phyloP scores from a whole-genome alignment of 176 grass and related monocot species.

The Triticum timopheevii region DNA sequence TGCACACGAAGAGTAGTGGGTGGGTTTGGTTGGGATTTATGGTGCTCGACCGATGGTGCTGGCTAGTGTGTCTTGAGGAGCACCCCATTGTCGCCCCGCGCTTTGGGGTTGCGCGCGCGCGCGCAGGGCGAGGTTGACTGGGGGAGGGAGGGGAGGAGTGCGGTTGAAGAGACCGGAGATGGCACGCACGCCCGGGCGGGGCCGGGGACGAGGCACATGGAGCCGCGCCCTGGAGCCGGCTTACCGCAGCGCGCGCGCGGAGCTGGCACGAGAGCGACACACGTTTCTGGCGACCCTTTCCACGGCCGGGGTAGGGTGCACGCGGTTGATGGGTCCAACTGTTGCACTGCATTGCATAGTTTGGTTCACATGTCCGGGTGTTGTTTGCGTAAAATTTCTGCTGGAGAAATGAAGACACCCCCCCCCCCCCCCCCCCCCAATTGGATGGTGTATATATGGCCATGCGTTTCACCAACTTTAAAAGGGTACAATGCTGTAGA shows the following conservation, averaged over 20 bases:
- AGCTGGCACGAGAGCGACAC: conserved; percentile 43
- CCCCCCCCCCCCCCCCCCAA: too few relatives aligned
- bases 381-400: background rate
- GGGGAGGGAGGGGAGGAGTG: conserved; percentile 31
- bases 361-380: too few relatives aligned
- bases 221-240: conserved; percentile 14
- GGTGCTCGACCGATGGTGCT: background rate
- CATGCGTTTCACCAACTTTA: too few relatives aligned
- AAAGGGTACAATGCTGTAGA: too few relatives aligned
- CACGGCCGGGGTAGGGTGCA: background rate
- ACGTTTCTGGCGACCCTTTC: background rate
- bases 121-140: conserved; percentile 31
- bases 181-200: background rate
- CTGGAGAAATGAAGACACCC: too few relatives aligned
- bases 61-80: conserved; percentile 44
- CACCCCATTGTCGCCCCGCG: conserved; percentile 31
- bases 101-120: conserved; percentile 19
- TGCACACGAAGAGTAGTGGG: conserved; percentile 17
- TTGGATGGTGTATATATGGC: background rate
- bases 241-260: background rate
- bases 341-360: background rate
- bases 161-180: conserved; percentile 33
- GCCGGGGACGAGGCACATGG: conserved; percentile 26
- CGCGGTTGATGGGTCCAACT: background rate
- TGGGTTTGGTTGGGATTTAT: conserved; percentile 51